Percentiles rank a stretch among this genome's conserved stretches.
These are phyloP conservation scores for Trametes maxima DNA, from an alignment of 768 basidiomycete species.

Conservation along the genomic window DNA sequence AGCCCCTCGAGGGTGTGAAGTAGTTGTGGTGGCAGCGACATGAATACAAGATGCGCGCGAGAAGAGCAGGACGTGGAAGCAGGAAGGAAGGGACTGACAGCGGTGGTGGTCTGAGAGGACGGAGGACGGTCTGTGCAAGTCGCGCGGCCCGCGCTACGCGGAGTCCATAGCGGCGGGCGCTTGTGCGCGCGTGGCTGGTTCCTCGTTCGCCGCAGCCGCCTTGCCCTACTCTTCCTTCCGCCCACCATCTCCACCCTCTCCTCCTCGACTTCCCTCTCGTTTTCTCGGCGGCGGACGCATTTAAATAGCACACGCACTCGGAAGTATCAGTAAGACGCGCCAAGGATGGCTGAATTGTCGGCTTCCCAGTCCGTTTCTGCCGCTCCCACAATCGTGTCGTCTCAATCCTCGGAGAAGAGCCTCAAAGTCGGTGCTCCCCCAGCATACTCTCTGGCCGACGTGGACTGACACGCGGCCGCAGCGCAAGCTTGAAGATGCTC, in stretches of 20 bases:
- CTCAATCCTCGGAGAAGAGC: conserved; percentile 21
- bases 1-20: conserved; percentile 31
- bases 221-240: not conserved
- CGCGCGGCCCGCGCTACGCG: conserved; percentile 14
- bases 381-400: conserved; percentile 10
- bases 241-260: not conserved
- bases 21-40: conserved; percentile 31
- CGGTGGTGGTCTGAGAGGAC: not conserved
- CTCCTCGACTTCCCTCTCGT: not conserved
- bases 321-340: not conserved
- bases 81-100: not conserved
- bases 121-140: conserved; percentile 7
- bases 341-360: conserved; percentile 8
- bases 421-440: conserved; percentile 24
- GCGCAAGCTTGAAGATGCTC: conserved; percentile 84
- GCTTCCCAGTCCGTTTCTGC: conserved; percentile 7
- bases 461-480: conserved; percentile 34
- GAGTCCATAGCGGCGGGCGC: not conserved
- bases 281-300: not conserved
- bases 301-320: not conserved
- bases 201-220: conserved; percentile 16
- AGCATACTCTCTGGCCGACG: conserved; percentile 6
- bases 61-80: not conserved
- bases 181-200: not conserved
- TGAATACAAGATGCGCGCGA: conserved; percentile 6